Percentiles rank a stretch among this genome's conserved stretches.
These are phyloP conservation scores for Takakia lepidozioides DNA, from an alignment of 225 moss, liverwort and hornwort genomes.

Conservation along the genomic window DNA sequence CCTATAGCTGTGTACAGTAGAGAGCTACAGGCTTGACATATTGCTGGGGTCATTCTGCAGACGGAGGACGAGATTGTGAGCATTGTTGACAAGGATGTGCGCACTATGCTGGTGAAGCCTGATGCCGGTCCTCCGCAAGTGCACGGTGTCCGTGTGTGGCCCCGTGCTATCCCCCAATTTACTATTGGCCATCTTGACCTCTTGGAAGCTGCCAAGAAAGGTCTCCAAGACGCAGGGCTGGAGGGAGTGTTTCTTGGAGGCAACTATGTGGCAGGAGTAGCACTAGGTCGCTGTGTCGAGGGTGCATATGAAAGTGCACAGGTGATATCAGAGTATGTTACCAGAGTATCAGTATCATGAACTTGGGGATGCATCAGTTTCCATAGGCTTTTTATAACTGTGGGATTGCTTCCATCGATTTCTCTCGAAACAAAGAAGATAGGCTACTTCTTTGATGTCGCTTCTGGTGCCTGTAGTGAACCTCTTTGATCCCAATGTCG, in stretches of 20 bases:
- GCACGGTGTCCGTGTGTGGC: conserved; percentile 86
- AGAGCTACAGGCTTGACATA: no score
- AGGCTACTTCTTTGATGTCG: no score
- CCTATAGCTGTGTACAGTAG: no score
- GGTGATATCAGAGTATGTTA: conserved; percentile 56
- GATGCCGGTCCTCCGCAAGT: conserved; percentile 65
- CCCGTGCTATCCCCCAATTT: conserved; percentile 90
- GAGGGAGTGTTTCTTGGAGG: conserved; percentile 89
- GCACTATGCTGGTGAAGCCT: conserved; percentile 83
- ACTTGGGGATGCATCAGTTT: no score
- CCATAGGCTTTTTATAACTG: no score
- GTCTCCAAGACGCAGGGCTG: conserved; percentile 44
- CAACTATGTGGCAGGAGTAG: conserved; percentile 92
- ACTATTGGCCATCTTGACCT: conserved; percentile 83
- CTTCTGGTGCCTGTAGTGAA: no score
- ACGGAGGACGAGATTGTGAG: conserved; percentile 76
- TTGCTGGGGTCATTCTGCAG: no score
- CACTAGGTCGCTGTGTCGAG: conserved; percentile 90
- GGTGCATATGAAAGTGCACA: conserved; percentile 88
- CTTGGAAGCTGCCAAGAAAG: conserved; percentile 55
- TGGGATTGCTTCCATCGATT: no score
- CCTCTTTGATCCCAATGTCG: no score
- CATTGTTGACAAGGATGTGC: conserved; percentile 84
- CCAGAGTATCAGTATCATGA: conserved; percentile 13
- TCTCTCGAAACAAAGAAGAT: no score